Evolutionary conservation across 257 asterid genomes (phyloP), one percentile per base, ranked within the genome.

Genomic region (Salvia miltiorrhiza): DNA sequence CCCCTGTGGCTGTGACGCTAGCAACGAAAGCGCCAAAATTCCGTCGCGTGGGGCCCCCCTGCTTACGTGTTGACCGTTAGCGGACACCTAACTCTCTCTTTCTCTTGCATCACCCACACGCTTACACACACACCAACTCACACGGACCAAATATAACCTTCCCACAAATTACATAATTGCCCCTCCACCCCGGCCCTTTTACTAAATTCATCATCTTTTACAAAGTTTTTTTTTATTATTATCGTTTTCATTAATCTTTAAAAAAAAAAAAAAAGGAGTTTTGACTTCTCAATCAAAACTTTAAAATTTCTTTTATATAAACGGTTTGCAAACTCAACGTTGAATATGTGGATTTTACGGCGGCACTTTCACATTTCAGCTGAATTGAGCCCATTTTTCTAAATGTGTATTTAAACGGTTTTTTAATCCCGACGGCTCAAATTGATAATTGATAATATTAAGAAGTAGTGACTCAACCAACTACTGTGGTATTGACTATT

Each of bases 1-100:
- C 39, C 35, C 62, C 20, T 63, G 43, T 67, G 13, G 10, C n/a
- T 0, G 41, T 70, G 80, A 76, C 80, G 76, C 19, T 47, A 56
- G 63, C 80, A 63, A 30, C 32, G 63, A 62, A 44, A 67, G 79
- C 67, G 68, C 71, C 75, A 69, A 69, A 67, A 41, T 62, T 63
- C 50, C 77, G n/a, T 55, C 60, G 4, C 2, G 59, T 70, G 76
- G 80, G 8, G 52, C 80, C 72, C 4, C 2, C 12, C 4, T 2
- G 64, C 69, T 75, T 35, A 64, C 80, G 80, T 64, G 73, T 47
- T 68, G 41, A 55, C 80, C 73, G 80, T 70, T 76, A 63, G 48
- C 67, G 41, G 19, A 2, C 26, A 12, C 73, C 69, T 12, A 47
- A 23, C 50, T 58, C 63, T 30, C 62, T n/a, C n/a, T n/a, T n/a